Conservation (phyloP, 352 stramenopile genomes). For the Peronospora destructor region DNA sequence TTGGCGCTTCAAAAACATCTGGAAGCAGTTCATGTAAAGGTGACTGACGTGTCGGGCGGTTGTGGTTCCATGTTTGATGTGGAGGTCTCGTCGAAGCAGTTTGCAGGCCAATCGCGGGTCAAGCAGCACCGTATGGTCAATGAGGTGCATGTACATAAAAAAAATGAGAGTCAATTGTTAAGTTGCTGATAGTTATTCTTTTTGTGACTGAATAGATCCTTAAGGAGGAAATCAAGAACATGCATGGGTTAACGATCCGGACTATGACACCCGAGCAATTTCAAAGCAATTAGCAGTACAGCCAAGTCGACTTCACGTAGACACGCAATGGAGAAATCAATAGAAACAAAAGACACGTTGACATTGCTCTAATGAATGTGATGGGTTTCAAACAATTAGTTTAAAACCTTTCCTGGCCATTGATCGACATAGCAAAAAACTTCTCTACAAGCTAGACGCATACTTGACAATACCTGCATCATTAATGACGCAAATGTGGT, state of each 20-base stretch:
- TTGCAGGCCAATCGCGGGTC: conserved; percentile 73
- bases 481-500: conserved; percentile 94
- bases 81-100: conserved; percentile 73
- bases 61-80: conserved; percentile 88
- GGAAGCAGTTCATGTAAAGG: conserved; percentile 71
- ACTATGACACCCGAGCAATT: conserved; percentile 74
- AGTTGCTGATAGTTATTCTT: background rate
- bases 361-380: too few species aligned
- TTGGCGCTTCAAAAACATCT: conserved; percentile 44
- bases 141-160: conserved; percentile 33
- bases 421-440: background rate
- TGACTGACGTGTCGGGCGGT: conserved; percentile 82
- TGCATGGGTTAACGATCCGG: conserved; percentile 80
- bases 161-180: background rate
- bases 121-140: conserved; percentile 87
- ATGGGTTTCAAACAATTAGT: background rate
- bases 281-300: conserved; percentile 33
- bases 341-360: too few species aligned
- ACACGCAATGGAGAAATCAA: background rate
- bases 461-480: conserved; percentile 87
- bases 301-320: background rate
- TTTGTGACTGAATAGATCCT: conserved; percentile 39
- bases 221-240: conserved; percentile 81
- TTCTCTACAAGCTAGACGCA: conserved; percentile 39
- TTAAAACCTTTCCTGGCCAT: background rate